Evolutionary conservation across 352 stramenopile species (phyloP), one percentile per base, ranked within the genome.

Genomic region (Pythium rishiriense): DNA sequence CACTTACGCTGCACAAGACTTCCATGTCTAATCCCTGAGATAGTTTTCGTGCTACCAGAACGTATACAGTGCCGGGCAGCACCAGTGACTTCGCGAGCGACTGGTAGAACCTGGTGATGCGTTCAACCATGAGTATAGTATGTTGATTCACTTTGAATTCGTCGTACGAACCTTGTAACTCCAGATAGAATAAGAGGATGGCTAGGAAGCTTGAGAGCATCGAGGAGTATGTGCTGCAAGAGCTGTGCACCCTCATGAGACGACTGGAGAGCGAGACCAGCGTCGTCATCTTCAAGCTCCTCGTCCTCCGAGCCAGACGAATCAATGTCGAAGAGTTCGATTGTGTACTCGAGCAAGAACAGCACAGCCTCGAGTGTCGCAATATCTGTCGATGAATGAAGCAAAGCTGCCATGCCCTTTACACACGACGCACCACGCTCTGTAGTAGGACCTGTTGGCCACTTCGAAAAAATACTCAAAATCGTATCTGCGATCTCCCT

Each of bases 401-500:
- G 33, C 43, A 95, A 68, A 37, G 81, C 72, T 8, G 73, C 62
- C 58, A 91, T 78, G 14, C 78, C 73, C 51, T 83, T 79, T 5
- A 93, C 80, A 55, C 85, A 93, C 12, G 81, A 73, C 42, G 76
- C 78, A 24, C 74, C 71, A 15, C 58, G 60, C 47, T 74, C 62
- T 19, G 78, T 61, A 5, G 65, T 69, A 21, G 73, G 65, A 22
- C 51, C 46, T 24, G 70, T 70, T n/a, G 87, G 87, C 87, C 87
- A 95, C 60, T 92, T 88, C 17, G 78, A 76, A 31, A 93, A 95
- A 1, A 95, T 72, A 63, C 80, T 95, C 52, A 93, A 60, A 26
- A 95, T 65, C 42, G 85, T 92, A 42, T 95, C 87, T 2, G 78
- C 85, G 9, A 95, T 87, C 67, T 93, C 85, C 65, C 87, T 95